Conservation (phyloP, 2,329 filamentous ascomycete species). For the Talaromyces sp. region DNA sequence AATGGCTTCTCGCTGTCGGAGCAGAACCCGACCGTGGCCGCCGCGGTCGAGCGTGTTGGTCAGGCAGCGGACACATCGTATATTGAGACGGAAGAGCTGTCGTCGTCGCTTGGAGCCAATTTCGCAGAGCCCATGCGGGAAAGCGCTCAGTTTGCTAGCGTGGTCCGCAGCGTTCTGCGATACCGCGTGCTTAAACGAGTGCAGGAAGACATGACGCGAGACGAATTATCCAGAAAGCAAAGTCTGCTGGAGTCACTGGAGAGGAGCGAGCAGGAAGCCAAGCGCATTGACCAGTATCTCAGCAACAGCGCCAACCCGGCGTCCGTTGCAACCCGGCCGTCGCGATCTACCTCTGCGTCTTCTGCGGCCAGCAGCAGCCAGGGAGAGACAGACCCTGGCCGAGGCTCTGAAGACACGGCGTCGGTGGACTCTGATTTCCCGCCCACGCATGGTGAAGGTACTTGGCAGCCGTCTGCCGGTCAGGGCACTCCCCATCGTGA, state of each 20-base stretch:
- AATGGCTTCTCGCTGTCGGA: slow-evolving; percentile 96
- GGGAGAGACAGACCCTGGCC: slow-evolving; percentile 43
- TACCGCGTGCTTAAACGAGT: slow-evolving; percentile 91
- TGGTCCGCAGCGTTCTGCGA: slow-evolving; percentile 80
- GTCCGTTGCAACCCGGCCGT: slow-evolving; percentile 41
- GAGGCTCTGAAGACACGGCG: slow-evolving; percentile 69
- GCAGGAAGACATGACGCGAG: slow-evolving; percentile 94
- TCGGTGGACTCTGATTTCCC: slow-evolving; percentile 97
- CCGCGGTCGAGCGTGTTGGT: slow-evolving; percentile 88
- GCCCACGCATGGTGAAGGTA: slow-evolving; percentile 72
- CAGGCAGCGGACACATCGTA: slow-evolving; percentile 96
- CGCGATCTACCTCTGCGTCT: slow-evolving; percentile 61
- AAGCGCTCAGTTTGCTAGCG: slow-evolving; percentile 92
- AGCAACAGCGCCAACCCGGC: slow-evolving; percentile 52
- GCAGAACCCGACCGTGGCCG: slow-evolving; percentile 77
- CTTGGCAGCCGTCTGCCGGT: slow-evolving; percentile 60
- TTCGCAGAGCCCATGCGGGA: slow-evolving; percentile 98
- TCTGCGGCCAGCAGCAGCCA: slow-evolving; percentile 39
- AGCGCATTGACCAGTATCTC: slow-evolving; percentile 89
- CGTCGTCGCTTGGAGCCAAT: slow-evolving; percentile 78
- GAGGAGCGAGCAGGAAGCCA: slow-evolving; percentile 85
- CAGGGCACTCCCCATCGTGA: slow-evolving; percentile 57
- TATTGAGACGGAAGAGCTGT: slow-evolving; percentile 88
- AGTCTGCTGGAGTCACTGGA: slow-evolving; percentile 81
- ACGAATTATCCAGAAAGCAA: slow-evolving; percentile 85